Conservation (phyloP, 164 flowering plant genomes). For the Aristolochia fimbriata region DNA sequence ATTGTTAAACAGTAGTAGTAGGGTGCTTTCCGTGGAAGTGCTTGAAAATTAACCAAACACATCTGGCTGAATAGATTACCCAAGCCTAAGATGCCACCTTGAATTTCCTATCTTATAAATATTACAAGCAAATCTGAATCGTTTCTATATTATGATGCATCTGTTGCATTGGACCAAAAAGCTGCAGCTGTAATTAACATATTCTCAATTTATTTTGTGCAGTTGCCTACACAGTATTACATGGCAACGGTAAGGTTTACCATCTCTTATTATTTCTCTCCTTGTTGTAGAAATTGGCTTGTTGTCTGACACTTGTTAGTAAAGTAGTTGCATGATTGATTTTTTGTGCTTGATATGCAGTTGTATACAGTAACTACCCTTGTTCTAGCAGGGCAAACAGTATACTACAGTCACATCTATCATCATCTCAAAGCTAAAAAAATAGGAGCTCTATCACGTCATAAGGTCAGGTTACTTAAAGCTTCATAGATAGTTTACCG, state of each 20-base stretch:
- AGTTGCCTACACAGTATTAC: constrained; percentile 77
- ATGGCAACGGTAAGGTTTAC: constrained; percentile 46
- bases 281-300: neutral
- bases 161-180: no score
- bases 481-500: neutral
- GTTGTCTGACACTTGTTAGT: neutral
- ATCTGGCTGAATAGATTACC: neutral
- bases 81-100: neutral
- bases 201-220: constrained; percentile 24
- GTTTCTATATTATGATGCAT: neutral
- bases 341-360: constrained; percentile 25
- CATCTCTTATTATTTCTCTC: neutral
- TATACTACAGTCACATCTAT: constrained; percentile 57
- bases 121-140: neutral
- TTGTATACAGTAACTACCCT: constrained; percentile 43
- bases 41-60: neutral
- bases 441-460: constrained; percentile 13
- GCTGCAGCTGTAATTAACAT: no score
- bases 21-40: no score
- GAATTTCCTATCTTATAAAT: neutral
- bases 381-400: constrained; percentile 31
- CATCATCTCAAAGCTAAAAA: constrained; percentile 24
- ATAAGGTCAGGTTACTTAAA: constrained; percentile 3
- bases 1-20: neutral
- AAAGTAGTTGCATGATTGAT: neutral